Base-by-base conservation (phyloP, 1,139 yeast species). In the Scheffersomyces insectosa region DNA sequence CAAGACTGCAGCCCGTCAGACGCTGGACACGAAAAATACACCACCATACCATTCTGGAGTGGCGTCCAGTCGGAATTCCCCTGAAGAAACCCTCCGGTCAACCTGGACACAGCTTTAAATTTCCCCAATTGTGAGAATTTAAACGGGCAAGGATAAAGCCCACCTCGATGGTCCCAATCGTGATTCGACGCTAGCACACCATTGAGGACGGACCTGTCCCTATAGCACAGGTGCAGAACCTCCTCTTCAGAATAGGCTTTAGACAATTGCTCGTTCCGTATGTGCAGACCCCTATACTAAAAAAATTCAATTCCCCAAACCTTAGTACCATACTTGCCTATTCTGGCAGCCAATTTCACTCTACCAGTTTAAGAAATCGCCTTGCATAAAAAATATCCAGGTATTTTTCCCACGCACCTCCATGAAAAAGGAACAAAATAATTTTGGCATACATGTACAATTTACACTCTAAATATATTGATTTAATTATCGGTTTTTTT, bases 261-360 rank as follows among this genome's bases (percentile, higher is more conserved):
- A 31, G 34, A 31, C 34, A 31, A 31, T 31, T 14, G 20, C 11
- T 20, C 25, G 6, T 20, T 20, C 25, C 9, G 20, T 31, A 20
- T 31, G 34, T 31, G 34, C 34, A 31, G 34, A 9, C 23, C 34
- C 25, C 6, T 20, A 6, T 20, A 8, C 25, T 7, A 20, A 20
- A 20, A 20, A 20, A 20, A 6, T 5, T 5, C 25, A 8, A 6
- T 7, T 8, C 25, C 25, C 25, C 25, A 20, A 20, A 20, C 25
- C 25, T 20, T 20, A 20, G 25, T 5, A 8, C 25, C 25, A 20
- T 14, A 14, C 31, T 27, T 28, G 16, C 45, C 41, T 33, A 40
- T 37, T 31, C 20, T 28, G 43, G 45, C 33, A 28, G 30, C 20
- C 36, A 43, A 43, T 43, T 43, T 41, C 44, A 43, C 23, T 14